Evolutionary conservation across 768 basidiomycete species (phyloP).

Genomic region (Filobasidium floriforme): DNA sequence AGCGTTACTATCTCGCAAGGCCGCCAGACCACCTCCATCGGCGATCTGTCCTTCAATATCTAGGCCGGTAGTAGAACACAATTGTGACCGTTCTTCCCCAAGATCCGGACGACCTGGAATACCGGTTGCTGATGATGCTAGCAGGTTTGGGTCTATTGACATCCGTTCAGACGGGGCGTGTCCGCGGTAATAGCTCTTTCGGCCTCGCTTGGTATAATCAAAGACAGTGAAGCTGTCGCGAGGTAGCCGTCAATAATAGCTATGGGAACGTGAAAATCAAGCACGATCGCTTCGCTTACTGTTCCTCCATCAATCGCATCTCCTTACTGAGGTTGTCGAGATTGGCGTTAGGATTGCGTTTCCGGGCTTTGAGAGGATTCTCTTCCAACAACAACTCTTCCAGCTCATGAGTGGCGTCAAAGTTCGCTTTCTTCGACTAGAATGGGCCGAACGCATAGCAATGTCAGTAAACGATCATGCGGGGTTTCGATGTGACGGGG

Average conservation of each 20-base stretch:
- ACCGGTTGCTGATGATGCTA: background rate
- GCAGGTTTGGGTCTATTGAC: background rate
- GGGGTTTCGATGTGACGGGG: no score
- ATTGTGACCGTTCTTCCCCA: conserved; percentile 35
- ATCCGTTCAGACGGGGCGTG: background rate
- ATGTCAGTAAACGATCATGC: background rate
- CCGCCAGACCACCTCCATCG: conserved; percentile 44
- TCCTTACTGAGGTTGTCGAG: conserved; percentile 75
- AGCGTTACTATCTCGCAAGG: conserved; percentile 3
- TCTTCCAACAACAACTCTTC: conserved; percentile 94
- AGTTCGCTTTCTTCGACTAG: conserved; percentile 97
- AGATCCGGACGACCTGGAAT: conserved; percentile 32
- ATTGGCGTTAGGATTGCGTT: conserved; percentile 83
- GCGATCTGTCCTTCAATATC: conserved; percentile 45
- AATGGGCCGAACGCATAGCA: conserved; percentile 4
- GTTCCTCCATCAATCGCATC: conserved; percentile 97
- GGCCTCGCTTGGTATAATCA: conserved; percentile 84
- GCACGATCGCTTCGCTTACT: conserved; percentile 51
- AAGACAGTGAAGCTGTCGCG: conserved; percentile 71
- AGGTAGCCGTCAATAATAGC: conserved; percentile 17
- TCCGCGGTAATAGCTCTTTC: conserved; percentile 76
- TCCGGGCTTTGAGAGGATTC: conserved; percentile 90
- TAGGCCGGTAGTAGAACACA: conserved; percentile 29
- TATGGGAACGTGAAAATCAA: background rate
- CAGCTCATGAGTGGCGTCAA: conserved; percentile 95